Evolutionary conservation across 169 alveolate genomes (phyloP).

Genomic region (Fabrea salina): DNA sequence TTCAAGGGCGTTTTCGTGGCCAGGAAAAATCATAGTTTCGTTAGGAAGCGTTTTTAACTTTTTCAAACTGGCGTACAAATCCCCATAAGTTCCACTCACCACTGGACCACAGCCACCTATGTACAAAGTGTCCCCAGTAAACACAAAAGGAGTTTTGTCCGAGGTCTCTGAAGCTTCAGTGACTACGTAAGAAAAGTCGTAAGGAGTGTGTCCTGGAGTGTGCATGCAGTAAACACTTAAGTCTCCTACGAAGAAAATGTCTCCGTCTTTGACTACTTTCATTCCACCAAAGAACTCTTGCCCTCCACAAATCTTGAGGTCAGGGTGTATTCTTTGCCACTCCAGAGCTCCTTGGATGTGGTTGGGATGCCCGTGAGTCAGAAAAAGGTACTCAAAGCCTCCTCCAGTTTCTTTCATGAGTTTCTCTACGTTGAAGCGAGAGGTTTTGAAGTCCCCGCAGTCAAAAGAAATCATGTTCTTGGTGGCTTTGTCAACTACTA

Average conservation of each 20-base stretch:
- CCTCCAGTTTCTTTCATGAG: slow-evolving; percentile 39
- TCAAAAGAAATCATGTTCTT: slow-evolving; percentile 44
- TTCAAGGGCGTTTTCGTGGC: slow-evolving; percentile 42
- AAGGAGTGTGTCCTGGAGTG: slow-evolving; percentile 58
- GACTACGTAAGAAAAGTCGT: slow-evolving; percentile 43
- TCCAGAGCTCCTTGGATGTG: slow-evolving; percentile 31
- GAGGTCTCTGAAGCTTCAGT: slow-evolving; percentile 56
- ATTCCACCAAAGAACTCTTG: not conserved
- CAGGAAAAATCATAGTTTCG: slow-evolving; percentile 56
- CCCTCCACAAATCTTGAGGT: slow-evolving; percentile 41
- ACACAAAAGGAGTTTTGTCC: slow-evolving; percentile 56
- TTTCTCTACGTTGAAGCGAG: slow-evolving; percentile 25
- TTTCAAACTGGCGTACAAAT: slow-evolving; percentile 38
- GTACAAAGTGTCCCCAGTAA: slow-evolving; percentile 50
- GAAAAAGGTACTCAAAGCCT: slow-evolving; percentile 34
- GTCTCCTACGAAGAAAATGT: slow-evolving; percentile 52
- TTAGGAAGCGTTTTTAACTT: slow-evolving; percentile 49
- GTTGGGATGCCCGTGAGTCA: slow-evolving; percentile 37
- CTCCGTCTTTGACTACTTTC: slow-evolving; percentile 36
- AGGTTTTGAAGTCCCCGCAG: slow-evolving; percentile 40
- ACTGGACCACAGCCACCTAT: slow-evolving; percentile 61
- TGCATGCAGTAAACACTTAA: slow-evolving; percentile 45
- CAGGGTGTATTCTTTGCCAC: slow-evolving; percentile 44
- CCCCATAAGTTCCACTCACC: slow-evolving; percentile 38
- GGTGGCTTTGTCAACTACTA: slow-evolving; percentile 49